A percentile compares a stretch with the other conserved stretches of the same genome.
Conservation (phyloP, 768 basidiomycete genomes). For the Galerina sulciceps region DNA sequence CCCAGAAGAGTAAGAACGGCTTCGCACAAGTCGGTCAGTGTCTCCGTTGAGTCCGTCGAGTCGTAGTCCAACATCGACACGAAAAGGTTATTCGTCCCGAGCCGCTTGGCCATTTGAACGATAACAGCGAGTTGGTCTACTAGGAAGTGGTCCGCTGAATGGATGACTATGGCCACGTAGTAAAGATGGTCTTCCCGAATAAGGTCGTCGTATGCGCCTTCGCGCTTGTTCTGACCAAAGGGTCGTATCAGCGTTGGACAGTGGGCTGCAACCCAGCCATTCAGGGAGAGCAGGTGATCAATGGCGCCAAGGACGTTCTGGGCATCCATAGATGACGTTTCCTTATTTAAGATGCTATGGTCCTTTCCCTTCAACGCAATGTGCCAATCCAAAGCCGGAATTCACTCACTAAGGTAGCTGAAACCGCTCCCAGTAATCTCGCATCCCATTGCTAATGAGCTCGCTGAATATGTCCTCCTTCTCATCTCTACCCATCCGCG, state of each 20-base stretch:
- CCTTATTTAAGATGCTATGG: constrained; percentile 68
- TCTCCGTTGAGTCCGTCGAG: constrained; percentile 93
- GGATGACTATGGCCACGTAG: constrained; percentile 93
- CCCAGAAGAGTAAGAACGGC: constrained; percentile 92
- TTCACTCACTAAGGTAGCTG: constrained; percentile 85
- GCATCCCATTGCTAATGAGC: constrained; percentile 74
- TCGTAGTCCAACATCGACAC: constrained; percentile 99
- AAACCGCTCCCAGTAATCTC: constrained; percentile 92
- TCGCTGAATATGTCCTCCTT: constrained; percentile 79
- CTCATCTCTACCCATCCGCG: constrained; percentile 86
- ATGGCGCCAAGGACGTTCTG: constrained; percentile 90
- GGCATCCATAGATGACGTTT: constrained; percentile 87
- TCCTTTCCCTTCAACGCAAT: not conserved
- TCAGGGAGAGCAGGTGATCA: constrained; percentile 92
- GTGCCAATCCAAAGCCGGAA: not conserved
- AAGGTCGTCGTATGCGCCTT: constrained; percentile 90
- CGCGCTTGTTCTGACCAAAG: constrained; percentile 88
- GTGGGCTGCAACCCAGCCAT: constrained; percentile 97
- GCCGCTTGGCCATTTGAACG: constrained; percentile 89
- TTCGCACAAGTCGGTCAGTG: constrained; percentile 92
- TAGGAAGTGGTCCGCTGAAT: constrained; percentile 98
- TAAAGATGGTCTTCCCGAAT: constrained; percentile 83
- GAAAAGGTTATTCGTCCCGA: constrained; percentile 89
- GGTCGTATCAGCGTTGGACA: constrained; percentile 95
- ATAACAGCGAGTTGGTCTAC: constrained; percentile 98